Evolutionary conservation across 257 asterid species (phyloP).

Genomic region (Sherardia arvensis): DNA sequence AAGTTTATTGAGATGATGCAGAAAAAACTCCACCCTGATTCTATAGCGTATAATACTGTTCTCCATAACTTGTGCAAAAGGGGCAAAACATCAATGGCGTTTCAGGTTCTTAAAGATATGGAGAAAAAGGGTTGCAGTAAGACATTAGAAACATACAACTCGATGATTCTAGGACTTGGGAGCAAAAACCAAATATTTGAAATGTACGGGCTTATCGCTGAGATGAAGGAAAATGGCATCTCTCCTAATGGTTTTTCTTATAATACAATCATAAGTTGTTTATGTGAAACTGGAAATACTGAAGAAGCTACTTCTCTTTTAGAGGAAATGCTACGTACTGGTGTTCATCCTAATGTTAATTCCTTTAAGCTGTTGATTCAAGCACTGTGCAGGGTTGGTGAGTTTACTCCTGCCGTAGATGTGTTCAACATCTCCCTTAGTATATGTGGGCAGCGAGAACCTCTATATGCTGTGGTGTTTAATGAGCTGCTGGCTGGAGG

Average conservation of each 20-base stretch:
- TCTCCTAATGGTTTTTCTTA: slow-evolving; percentile 66
- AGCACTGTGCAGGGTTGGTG: slow-evolving; percentile 75
- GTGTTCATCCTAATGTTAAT: slow-evolving; percentile 46
- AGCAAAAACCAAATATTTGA: slow-evolving; percentile 68
- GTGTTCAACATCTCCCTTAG: slow-evolving; percentile 50
- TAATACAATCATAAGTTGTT: slow-evolving; percentile 55
- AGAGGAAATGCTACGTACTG: slow-evolving; percentile 75
- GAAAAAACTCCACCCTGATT: slow-evolving; percentile 63
- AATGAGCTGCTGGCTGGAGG: slow-evolving; percentile 73
- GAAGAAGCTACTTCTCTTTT: slow-evolving; percentile 68
- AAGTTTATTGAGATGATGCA: slow-evolving; percentile 77
- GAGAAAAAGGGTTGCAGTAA: slow-evolving; percentile 76
- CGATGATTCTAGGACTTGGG: slow-evolving; percentile 60
- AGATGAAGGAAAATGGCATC: slow-evolving; percentile 81
- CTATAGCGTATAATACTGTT: slow-evolving; percentile 58
- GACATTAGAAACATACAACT: slow-evolving; percentile 70
- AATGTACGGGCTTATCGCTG: slow-evolving; percentile 79
- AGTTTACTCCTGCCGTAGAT: slow-evolving; percentile 85
- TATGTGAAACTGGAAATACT: slow-evolving; percentile 63
- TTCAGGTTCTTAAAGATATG: slow-evolving; percentile 95
- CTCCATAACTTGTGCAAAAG: slow-evolving; percentile 52
- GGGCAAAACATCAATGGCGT: slow-evolving; percentile 84
- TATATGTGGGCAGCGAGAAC: slow-evolving; percentile 56
- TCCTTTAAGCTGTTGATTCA: slow-evolving; percentile 58
- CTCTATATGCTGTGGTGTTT: slow-evolving; percentile 54